Conservation (phyloP, 2,329 filamentous ascomycete genomes). For the Ophiostoma sp. region DNA sequence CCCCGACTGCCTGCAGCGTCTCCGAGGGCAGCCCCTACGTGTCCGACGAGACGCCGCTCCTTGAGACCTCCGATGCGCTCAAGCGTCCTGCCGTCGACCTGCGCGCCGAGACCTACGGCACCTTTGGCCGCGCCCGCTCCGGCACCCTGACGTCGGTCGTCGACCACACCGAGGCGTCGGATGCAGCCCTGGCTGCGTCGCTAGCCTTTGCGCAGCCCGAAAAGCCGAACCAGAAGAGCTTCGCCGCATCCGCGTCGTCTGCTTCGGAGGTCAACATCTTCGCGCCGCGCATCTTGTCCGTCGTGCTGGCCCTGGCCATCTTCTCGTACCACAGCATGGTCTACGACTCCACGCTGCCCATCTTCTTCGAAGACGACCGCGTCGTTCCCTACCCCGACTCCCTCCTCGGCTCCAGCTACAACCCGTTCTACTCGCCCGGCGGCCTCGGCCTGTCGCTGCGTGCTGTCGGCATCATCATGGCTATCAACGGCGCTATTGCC, state of each 20-base stretch:
- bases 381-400: slow-evolving; percentile 33
- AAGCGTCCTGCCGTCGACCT: slow-evolving; percentile 68
- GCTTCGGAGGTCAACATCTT: slow-evolving; percentile 38
- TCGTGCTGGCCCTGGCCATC: slow-evolving; percentile 76
- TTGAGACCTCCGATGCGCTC: slow-evolving; percentile 68
- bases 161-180: slow-evolving; percentile 31
- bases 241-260: slow-evolving; percentile 25
- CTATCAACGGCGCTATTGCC: slow-evolving; percentile 59
- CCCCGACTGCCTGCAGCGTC: slow-evolving; percentile 43
- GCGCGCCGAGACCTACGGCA: slow-evolving; percentile 73
- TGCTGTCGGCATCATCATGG: slow-evolving; percentile 51
- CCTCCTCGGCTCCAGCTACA: slow-evolving; percentile 27
- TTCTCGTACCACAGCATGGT: slow-evolving; percentile 96
- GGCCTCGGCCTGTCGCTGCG: slow-evolving; percentile 59
- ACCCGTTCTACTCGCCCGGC: slow-evolving; percentile 52
- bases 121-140: slow-evolving; percentile 42
- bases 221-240: not conserved
- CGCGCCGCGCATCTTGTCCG: slow-evolving; percentile 61
- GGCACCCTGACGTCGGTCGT: slow-evolving; percentile 30
- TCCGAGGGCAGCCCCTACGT: slow-evolving; percentile 41
- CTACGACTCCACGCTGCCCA: slow-evolving; percentile 85
- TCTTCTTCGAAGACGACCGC: slow-evolving; percentile 80
- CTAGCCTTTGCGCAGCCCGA: not conserved
- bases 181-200: not conserved
- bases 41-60: slow-evolving; percentile 65